Conservation (phyloP, 306 rosid genomes). For the Castanospermum australe region DNA sequence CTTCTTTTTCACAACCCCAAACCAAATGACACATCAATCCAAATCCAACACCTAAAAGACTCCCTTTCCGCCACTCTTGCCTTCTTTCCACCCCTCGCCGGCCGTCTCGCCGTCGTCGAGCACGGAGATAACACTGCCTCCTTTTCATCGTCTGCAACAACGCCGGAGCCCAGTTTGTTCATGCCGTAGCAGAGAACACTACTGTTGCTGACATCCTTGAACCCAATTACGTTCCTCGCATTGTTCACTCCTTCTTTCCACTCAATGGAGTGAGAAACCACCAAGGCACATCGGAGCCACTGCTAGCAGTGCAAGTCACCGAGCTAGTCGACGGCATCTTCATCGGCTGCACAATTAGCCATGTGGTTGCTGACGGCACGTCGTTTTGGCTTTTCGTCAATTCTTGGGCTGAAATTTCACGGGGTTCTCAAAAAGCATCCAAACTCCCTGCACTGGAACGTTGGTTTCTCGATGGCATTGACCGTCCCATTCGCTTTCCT, state of each 20-base stretch:
- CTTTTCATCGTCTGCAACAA: conserved; percentile 30
- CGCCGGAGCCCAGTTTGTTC: conserved; percentile 30
- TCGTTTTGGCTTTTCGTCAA: conserved; percentile 48
- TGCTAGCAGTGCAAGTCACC: conserved; percentile 49
- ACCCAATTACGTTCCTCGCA: conserved; percentile 16
- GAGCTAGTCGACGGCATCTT: conserved; percentile 47
- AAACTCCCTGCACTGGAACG: not conserved
- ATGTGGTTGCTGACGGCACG: conserved; percentile 27
- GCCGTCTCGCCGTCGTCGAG: not conserved
- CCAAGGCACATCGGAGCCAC: conserved; percentile 25
- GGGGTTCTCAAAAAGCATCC: not conserved
- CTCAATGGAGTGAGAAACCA: conserved; percentile 21
- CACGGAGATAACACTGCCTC: not conserved
- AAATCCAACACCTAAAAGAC: conserved; percentile 11
- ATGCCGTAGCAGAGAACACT: conserved; percentile 14
- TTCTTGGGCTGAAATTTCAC: conserved; percentile 47
- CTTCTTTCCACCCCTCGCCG: conserved; percentile 36
- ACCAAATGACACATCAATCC: not conserved
- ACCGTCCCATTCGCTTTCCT: no score
- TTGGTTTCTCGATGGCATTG: not conserved
- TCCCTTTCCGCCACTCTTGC: conserved; percentile 32
- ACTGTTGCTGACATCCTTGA: conserved; percentile 24
- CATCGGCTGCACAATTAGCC: not conserved
- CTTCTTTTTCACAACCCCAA: conserved; percentile 30
- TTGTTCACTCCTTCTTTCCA: conserved; percentile 40